Evolutionary conservation across 2,329 filamentous ascomycete species (phyloP), one percentile per base, ranked within the genome.

Genomic region (Stemphylium beticola): DNA sequence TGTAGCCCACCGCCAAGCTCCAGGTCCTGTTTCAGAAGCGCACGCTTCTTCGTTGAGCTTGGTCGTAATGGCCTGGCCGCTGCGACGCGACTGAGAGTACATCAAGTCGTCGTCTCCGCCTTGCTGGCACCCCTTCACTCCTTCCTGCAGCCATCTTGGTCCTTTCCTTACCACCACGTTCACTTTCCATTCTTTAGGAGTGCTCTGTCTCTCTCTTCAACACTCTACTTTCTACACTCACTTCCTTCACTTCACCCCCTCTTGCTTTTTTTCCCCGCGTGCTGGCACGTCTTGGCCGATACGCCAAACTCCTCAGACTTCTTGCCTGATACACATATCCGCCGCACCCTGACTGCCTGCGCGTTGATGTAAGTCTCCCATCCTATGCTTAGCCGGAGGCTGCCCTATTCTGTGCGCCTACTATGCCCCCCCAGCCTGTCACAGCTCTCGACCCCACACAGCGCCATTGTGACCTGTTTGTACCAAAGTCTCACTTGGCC

Each of bases 281-380:
- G 72, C 73, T 73, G 73, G 72, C 72, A 74, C 73, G 71, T 71
- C 70, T 74, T 74, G 71, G 68, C 70, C 64, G 57, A 61, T 58
- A 69, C 69, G 62, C 59, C 55, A 58, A 67, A 45, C 56, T 62
- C 57, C 58, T 67, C 62, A 60, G 45, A 61, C 58, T 51, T 42
- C 47, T 45, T 60, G 54, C 53, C 61, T 62, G 61, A 67, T 55
- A 68, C 66, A 66, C 51, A 39, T 60, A 39, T 60, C 57, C 59
- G 63, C 64, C 60, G 62, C 66, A 64, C 61, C 61, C 64, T 67
- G 55, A 60, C 49, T 63, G 64, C 54, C 62, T 67, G 67, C 61
- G 64, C 66, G 63, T 73, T 65, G 62, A 72, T 67, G 72, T 75
- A 68, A 72, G 72, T 74, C 62, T 58, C 29, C 31, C 24, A 20